A percentile compares a stretch with the other conserved stretches of the same genome.
Conservation (phyloP, 1,284 basidiomycete species). For the Sporisorium reilianum region DNA sequence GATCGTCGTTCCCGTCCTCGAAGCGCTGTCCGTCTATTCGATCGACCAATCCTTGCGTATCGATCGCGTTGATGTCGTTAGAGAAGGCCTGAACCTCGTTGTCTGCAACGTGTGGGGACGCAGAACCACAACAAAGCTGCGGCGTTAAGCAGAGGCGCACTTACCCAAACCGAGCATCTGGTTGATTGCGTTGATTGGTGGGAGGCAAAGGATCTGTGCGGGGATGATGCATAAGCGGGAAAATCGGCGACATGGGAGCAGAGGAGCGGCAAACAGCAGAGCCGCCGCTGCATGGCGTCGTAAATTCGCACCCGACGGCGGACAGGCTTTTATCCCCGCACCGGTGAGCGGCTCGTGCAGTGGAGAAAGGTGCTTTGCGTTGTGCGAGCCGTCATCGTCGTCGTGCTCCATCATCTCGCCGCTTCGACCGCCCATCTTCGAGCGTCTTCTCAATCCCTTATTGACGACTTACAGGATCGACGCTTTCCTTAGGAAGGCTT, state of each 20-base stretch:
- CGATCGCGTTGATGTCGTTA: not conserved
- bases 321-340: constrained; percentile 21
- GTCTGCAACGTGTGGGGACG: not conserved
- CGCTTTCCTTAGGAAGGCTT: no score
- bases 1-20: no score
- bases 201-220: not conserved
- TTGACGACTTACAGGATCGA: no score
- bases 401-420: not conserved
- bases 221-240: constrained; percentile 3
- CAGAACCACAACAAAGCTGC: not conserved
- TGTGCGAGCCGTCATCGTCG: not conserved
- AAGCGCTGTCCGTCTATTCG: not conserved
- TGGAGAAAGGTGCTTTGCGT: not conserved
- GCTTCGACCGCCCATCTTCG: no score
- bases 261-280: no score
- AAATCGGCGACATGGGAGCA: not conserved
- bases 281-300: not conserved
- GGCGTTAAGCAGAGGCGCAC: not conserved
- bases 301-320: constrained; percentile 27
- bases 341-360: not conserved
- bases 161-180: not conserved
- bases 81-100: not conserved
- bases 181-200: no score
- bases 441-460: no score
- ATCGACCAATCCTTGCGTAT: not conserved